Evolutionary conservation across 1,284 basidiomycete genomes (phyloP).

Genomic region (Heimioporus retisporus): DNA sequence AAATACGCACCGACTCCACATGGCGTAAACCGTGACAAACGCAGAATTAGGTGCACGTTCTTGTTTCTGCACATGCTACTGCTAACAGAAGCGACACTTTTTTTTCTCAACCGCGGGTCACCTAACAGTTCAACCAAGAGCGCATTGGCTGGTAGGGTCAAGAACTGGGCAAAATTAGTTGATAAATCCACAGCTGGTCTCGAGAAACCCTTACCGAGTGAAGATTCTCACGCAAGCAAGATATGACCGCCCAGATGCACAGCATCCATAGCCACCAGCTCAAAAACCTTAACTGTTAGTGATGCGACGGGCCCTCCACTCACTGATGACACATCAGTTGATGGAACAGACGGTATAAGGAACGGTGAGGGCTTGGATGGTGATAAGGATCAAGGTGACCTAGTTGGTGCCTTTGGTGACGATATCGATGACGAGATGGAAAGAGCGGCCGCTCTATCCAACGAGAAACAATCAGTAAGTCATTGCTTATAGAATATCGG

Average conservation of each 20-base stretch:
- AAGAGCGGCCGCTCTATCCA: not conserved
- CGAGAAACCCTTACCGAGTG: not conserved
- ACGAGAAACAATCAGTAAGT: not conserved
- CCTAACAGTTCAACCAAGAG: not conserved
- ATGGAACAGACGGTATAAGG: too few relatives aligned
- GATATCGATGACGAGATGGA: not conserved
- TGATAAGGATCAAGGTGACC: too few relatives aligned
- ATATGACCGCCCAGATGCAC: not conserved
- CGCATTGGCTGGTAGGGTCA: not conserved
- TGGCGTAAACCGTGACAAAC: not conserved
- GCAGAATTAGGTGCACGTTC: not conserved
- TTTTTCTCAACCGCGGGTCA: not conserved
- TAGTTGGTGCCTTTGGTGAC: not conserved
- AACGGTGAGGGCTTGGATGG: too few relatives aligned
- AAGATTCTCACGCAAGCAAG: not conserved
- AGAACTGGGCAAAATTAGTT: not conserved
- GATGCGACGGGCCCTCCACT: too few relatives aligned
- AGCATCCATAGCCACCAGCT: not conserved
- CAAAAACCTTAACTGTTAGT: too few relatives aligned
- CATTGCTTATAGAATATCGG: not conserved
- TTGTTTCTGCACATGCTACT: not conserved
- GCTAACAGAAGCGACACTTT: not conserved
- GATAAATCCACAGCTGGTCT: not conserved
- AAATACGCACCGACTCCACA: not conserved
- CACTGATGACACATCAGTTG: too few relatives aligned